A percentile compares a stretch with the other conserved stretches of the same genome.
phyloP scores from a whole-genome alignment of 257 asterid species.

The Schizonepeta tenuifolia region DNA sequence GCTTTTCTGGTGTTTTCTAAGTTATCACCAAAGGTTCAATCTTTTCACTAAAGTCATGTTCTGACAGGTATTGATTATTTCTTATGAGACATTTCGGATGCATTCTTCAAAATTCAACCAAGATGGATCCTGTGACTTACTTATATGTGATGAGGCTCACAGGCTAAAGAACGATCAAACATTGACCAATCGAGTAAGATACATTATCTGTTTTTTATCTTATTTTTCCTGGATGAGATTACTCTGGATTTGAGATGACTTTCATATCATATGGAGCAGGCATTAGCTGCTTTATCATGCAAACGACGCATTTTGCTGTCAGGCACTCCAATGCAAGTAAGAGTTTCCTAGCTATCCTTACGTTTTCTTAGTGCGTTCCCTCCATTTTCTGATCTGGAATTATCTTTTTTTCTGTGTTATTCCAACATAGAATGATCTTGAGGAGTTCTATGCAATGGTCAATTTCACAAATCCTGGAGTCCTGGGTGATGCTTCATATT shows the following conservation, averaged over 20 bases:
- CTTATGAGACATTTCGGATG: conserved; percentile 97
- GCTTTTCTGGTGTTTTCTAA: conserved; percentile 32
- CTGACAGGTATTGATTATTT: conserved; percentile 81
- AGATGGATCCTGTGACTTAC: conserved; percentile 91
- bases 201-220: conserved; percentile 22
- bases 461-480: conserved; percentile 95
- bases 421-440: conserved; percentile 83
- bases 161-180: conserved; percentile 97
- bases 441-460: conserved; percentile 98
- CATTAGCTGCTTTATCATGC: conserved; percentile 89
- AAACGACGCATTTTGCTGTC: conserved; percentile 84
- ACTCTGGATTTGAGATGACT: conserved; percentile 32
- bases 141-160: conserved; percentile 98
- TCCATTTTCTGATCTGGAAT: conserved; percentile 14
- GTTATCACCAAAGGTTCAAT: conserved; percentile 21
- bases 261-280: conserved; percentile 58
- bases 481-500: conserved; percentile 86
- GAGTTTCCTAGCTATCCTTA: conserved; percentile 37
- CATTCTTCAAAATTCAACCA: conserved; percentile 78
- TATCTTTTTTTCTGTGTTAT: conserved; percentile 24
- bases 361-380: conserved; percentile 19
- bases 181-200: conserved; percentile 89
- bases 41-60: conserved; percentile 23
- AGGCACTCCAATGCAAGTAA: conserved; percentile 99
- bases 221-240: conserved; percentile 20